Evolutionary conservation across 2,329 filamentous ascomycete genomes (phyloP).

Genomic region (Knoxdaviesia proteae): DNA sequence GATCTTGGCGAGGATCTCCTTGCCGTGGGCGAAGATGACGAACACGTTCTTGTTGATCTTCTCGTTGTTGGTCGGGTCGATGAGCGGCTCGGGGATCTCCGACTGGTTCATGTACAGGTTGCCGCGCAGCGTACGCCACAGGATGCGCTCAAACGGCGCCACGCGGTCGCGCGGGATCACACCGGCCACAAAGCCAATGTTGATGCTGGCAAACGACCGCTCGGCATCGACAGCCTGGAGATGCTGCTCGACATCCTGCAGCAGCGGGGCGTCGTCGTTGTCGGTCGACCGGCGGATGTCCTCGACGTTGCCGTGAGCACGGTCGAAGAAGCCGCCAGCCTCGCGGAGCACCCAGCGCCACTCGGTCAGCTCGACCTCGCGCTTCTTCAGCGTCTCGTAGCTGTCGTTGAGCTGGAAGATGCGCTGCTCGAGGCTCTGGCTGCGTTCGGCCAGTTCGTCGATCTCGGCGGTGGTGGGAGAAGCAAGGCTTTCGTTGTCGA

Average conservation of each 20-base stretch:
- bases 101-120: slow-evolving; percentile 99
- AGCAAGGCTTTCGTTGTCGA: slow-evolving; percentile 71
- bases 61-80: slow-evolving; percentile 86
- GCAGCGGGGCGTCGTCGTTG: slow-evolving; percentile 78
- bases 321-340: slow-evolving; percentile 92
- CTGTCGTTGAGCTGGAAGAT: slow-evolving; percentile 87
- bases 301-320: slow-evolving; percentile 87
- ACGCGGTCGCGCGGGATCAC: slow-evolving; percentile 88
- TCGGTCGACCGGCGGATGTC: slow-evolving; percentile 84
- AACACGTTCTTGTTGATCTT: slow-evolving; percentile 93
- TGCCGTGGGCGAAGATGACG: slow-evolving; percentile 96
- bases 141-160: slow-evolving; percentile 85
- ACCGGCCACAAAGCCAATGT: slow-evolving; percentile 94
- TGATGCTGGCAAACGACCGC: slow-evolving; percentile 87
- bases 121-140: slow-evolving; percentile 91
- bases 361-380: slow-evolving; percentile 89
- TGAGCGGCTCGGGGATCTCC: slow-evolving; percentile 81
- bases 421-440: slow-evolving; percentile 79
- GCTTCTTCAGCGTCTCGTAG: slow-evolving; percentile 95
- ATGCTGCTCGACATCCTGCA: slow-evolving; percentile 82
- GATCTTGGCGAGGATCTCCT: slow-evolving; percentile 96
- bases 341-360: slow-evolving; percentile 97
- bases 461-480: slow-evolving; percentile 86
- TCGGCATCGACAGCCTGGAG: slow-evolving; percentile 45
- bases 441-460: slow-evolving; percentile 81